phyloP scores from a whole-genome alignment of 1,284 basidiomycete genomes.

The Gomphus sp. region DNA sequence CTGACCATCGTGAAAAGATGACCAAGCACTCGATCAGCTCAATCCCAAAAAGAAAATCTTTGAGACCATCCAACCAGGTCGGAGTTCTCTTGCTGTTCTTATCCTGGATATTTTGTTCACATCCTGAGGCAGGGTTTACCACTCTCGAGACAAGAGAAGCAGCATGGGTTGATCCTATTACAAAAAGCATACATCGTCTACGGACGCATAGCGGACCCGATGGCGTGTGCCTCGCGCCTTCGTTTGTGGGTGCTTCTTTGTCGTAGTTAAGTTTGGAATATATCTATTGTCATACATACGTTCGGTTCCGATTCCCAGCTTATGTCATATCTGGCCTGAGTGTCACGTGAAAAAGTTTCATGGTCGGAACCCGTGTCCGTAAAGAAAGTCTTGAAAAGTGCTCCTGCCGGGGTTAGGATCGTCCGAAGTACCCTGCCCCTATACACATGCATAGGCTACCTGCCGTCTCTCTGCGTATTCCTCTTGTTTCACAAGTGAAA shows the following conservation, averaged over 20 bases:
- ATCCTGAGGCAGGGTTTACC: slow-evolving; percentile 53
- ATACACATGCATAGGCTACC: not conserved
- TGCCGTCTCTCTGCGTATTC: not conserved
- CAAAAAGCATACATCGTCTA: slow-evolving; percentile 77
- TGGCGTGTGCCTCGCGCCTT: slow-evolving; percentile 76
- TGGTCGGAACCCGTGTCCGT: not conserved
- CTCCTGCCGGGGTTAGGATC: not conserved
- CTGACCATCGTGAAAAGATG: slow-evolving; percentile 35
- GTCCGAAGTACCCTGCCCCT: not conserved
- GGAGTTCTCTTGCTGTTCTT: not conserved
- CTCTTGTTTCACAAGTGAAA: not conserved
- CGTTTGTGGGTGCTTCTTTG: slow-evolving; percentile 76
- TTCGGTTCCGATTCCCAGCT: too few relatives aligned
- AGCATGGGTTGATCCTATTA: slow-evolving; percentile 82
- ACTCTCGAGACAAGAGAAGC: slow-evolving; percentile 83
- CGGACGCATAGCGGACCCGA: slow-evolving; percentile 54
- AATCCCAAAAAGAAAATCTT: slow-evolving; percentile 99
- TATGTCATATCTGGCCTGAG: too few relatives aligned
- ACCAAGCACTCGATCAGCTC: slow-evolving; percentile 67
- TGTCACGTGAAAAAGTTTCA: not conserved
- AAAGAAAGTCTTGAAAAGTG: not conserved
- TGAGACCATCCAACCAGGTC: slow-evolving; percentile 78
- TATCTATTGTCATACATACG: too few relatives aligned
- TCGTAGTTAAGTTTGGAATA: slow-evolving; percentile 40
- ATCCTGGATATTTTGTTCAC: not conserved